Evolutionary conservation across 148 eudicot species (phyloP), one percentile per base, ranked within the genome.

Genomic region (Dysphania ambrosioides): DNA sequence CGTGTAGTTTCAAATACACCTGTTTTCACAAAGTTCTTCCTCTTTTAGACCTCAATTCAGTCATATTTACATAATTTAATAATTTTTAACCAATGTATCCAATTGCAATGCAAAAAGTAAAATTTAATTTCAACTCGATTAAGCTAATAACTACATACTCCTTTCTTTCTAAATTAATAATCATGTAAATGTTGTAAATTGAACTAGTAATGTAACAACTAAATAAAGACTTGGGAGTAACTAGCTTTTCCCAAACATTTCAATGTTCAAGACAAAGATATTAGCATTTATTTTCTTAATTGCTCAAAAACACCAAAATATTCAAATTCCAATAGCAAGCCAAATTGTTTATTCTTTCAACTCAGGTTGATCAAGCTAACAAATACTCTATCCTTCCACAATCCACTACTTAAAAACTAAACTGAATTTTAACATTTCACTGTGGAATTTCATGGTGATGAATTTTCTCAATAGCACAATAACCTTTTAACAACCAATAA

Each of bases 1-100:
- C 79, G 71, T 91, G 97, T 66, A 90, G 83, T 79, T 96, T 89
- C 81, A 92, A 79, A 84, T 92, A 92, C 40, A 92, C 90, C 99
- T 96, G 87, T 75, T 79, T 57, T 36, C 2, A 49, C 53, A 72
- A 70, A 40, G 44, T 23, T 44, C 53, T 71, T 76, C 51, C 60
- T 40, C 55, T 36, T 44, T 71, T 21, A 27, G 19, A 24, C 70
- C 62, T 27, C 42, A 34, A n/a, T 31, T n/a, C 27, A 24, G 53
- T 41, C 31, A 12, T 65, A 59, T 56, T 29, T 57, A 29, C 21
- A 57, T 38, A n/a, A n/a, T n/a, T n/a, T n/a, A n/a, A n/a, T n/a
- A n/a, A n/a, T n/a, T n/a, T n/a, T n/a, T n/a, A n/a, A n/a, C 65
- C 30, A 12, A 38, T 8, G 21, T 53, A 72, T 58, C 66, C 24